A percentile compares a stretch with the other conserved stretches of the same genome.
phyloP scores from a whole-genome alignment of 768 basidiomycete genomes.

The Lentinula boryana region DNA sequence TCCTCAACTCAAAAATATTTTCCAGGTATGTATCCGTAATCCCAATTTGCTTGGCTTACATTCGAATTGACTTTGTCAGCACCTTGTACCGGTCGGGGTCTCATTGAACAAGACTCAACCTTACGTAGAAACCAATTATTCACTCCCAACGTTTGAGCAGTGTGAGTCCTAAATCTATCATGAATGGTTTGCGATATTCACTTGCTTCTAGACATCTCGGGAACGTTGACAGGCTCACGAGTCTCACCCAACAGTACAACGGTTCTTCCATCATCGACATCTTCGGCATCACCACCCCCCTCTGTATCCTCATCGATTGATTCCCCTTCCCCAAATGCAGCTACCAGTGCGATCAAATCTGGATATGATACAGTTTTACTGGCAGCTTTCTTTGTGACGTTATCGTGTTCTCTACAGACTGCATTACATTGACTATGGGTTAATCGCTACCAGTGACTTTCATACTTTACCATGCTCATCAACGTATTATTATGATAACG shows the following conservation, averaged over 20 bases:
- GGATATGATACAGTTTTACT: neutral
- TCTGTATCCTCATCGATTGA: neutral
- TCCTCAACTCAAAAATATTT: conserved; percentile 34
- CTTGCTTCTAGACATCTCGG: neutral
- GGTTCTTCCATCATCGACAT: neutral
- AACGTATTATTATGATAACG: too few relatives aligned
- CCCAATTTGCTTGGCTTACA: neutral
- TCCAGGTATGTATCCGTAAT: conserved; percentile 32
- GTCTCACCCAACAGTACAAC: neutral
- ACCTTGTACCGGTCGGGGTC: conserved; percentile 49
- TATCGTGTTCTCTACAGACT: too few relatives aligned
- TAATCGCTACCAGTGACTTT: too few relatives aligned
- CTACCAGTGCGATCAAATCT: neutral
- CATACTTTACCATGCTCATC: too few relatives aligned
- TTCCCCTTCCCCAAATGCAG: neutral
- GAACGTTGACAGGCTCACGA: neutral
- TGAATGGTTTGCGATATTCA: neutral
- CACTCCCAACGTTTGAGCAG: conserved; percentile 37
- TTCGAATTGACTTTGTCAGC: conserved; percentile 16
- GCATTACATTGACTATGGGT: too few relatives aligned
- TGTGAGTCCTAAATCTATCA: conserved; percentile 25
- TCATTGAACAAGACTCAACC: conserved; percentile 45
- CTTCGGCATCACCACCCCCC: neutral
- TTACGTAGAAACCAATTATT: conserved; percentile 41
- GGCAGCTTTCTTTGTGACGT: neutral